Percentiles rank a stretch among this genome's conserved stretches.
These are phyloP conservation scores for Xylaria polymorpha DNA, from an alignment of 2,329 filamentous ascomycete genomes.

Conservation along the genomic window DNA sequence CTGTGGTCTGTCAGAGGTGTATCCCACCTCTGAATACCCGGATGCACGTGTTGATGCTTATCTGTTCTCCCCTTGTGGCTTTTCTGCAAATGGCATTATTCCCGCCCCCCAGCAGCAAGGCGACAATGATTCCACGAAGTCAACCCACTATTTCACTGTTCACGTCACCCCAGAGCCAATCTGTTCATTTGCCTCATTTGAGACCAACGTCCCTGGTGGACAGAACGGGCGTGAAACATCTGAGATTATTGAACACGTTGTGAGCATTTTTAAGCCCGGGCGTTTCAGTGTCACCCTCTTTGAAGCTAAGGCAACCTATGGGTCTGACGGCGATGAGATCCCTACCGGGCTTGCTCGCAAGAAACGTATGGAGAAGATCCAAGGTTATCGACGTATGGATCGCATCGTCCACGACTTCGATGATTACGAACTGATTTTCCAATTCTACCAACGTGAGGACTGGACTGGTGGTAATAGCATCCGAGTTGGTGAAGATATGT, in stretches of 20 bases:
- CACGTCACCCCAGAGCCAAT: constrained; percentile 97
- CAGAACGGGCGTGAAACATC: constrained; percentile 89
- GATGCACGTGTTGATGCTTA: constrained; percentile 96
- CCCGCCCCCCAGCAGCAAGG: constrained; percentile 74
- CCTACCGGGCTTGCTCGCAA: constrained; percentile 51
- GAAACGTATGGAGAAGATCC: constrained; percentile 78
- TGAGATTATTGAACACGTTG: constrained; percentile 93
- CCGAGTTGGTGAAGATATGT: constrained; percentile 65
- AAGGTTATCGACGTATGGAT: constrained; percentile 89
- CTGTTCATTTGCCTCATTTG: constrained; percentile 97
- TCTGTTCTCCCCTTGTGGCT: constrained; percentile 95
- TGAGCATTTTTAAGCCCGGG: constrained; percentile 96
- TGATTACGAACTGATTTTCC: constrained; percentile 95
- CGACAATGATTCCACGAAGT: constrained; percentile 57
- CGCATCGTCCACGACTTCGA: constrained; percentile 97
- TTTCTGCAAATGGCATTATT: constrained; percentile 95
- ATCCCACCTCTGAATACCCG: constrained; percentile 86
- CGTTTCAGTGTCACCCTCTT: constrained; percentile 97
- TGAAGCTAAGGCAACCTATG: constrained; percentile 77
- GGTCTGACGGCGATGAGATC: constrained; percentile 55
- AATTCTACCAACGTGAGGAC: constrained; percentile 93
- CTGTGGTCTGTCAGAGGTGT: constrained; percentile 90
- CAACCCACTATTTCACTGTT: constrained; percentile 95
- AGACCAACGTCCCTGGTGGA: constrained; percentile 93
- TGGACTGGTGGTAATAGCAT: constrained; percentile 69